Percentiles rank a stretch among this genome's conserved stretches.
Evolutionary conservation across 2,329 filamentous ascomycete genomes (phyloP).

Genomic region (Penicillium capsulatum): DNA sequence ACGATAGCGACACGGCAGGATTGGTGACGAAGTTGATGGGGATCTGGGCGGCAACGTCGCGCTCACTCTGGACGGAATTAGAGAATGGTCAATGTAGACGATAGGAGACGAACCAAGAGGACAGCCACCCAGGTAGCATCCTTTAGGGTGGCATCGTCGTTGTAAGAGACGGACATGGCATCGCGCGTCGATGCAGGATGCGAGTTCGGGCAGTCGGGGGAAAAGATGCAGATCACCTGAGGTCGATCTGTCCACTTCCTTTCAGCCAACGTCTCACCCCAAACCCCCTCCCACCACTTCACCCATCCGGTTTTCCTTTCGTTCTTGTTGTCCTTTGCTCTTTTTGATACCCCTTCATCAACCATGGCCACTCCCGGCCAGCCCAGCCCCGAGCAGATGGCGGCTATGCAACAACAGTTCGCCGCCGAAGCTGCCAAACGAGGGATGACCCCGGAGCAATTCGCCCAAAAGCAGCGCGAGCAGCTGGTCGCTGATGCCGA

Average conservation of each 20-base stretch:
- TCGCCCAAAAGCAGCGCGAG: slow-evolving; percentile 60
- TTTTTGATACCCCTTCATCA: slow-evolving; percentile 4
- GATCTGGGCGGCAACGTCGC: slow-evolving; percentile 56
- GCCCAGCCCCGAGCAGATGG: slow-evolving; percentile 79
- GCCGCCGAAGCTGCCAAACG: slow-evolving; percentile 76
- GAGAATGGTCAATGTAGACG: slow-evolving; percentile 3
- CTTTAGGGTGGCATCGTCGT: slow-evolving; percentile 36
- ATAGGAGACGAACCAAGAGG: slow-evolving; percentile 31
- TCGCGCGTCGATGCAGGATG: neutral
- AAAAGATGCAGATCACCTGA: slow-evolving; percentile 24
- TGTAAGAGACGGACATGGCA: slow-evolving; percentile 42
- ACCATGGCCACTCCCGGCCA: slow-evolving; percentile 38
- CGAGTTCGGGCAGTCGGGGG: slow-evolving; percentile 3
- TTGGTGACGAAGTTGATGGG: slow-evolving; percentile 61
- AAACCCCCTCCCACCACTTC: neutral
- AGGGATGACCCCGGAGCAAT: slow-evolving; percentile 80
- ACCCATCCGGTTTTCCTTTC: neutral
- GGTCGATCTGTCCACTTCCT: slow-evolving; percentile 27
- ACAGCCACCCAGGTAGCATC: slow-evolving; percentile 39
- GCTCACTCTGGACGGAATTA: slow-evolving; percentile 49
- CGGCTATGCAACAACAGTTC: slow-evolving; percentile 75
- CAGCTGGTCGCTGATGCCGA: slow-evolving; percentile 45
- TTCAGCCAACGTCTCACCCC: neutral
- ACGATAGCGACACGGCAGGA: slow-evolving; percentile 54
- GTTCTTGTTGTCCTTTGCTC: neutral